Percentiles rank a stretch among this genome's conserved stretches.
phyloP scores from a whole-genome alignment of 345 rosid genomes.

The Gossypium bickii region DNA sequence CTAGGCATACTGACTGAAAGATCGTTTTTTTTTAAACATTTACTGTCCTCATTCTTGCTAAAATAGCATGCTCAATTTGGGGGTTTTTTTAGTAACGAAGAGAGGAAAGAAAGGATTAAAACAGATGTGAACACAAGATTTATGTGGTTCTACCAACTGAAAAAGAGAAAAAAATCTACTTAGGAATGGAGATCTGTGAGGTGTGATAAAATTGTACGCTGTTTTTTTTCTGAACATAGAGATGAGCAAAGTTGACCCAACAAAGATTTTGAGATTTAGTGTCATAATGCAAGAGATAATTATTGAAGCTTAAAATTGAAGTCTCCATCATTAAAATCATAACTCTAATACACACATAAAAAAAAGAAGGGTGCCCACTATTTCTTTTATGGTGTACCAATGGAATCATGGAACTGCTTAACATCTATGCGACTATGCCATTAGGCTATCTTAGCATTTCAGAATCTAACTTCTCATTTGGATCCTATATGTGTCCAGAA shows the following conservation, averaged over 20 bases:
- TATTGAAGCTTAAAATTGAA: not conserved
- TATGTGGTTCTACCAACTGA: not conserved
- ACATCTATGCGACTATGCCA: not conserved
- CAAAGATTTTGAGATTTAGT: not conserved
- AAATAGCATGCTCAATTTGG: not conserved
- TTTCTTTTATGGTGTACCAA: not conserved
- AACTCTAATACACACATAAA: not conserved
- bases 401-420: not conserved
- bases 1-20: not conserved
- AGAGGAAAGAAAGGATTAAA: not conserved
- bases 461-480: not conserved
- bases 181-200: not conserved
- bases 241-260: not conserved
- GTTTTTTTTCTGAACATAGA: not conserved
- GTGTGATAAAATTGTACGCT: not conserved
- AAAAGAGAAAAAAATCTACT: not conserved
- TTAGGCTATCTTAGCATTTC: not conserved
- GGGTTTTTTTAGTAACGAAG: not conserved
- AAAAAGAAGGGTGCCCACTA: not conserved
- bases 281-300: conserved; percentile 1
- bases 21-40: not conserved
- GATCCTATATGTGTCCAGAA: not conserved
- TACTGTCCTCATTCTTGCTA: not conserved
- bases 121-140: not conserved
- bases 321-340: not conserved